Percentiles rank a stretch among this genome's conserved stretches.
Conservation (phyloP, 2,329 filamentous ascomycete species). For the Ustulina deusta region DNA sequence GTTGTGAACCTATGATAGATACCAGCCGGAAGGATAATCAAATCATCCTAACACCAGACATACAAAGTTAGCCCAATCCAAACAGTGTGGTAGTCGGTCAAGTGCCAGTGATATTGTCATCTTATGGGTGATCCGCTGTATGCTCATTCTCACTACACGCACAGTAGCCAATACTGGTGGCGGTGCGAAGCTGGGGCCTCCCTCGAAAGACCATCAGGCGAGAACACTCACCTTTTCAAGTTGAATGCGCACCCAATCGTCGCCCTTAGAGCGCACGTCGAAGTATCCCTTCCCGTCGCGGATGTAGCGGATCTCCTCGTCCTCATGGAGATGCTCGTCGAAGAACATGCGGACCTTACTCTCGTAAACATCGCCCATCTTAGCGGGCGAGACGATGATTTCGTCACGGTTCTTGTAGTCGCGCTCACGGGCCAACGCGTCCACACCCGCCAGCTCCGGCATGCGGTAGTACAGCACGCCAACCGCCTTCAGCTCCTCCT, state of each 20-base stretch:
- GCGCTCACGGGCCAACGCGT: conserved; percentile 78
- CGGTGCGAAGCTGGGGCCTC: not conserved
- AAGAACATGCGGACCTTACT: conserved; percentile 95
- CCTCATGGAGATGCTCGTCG: conserved; percentile 94
- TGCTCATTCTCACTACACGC: not conserved
- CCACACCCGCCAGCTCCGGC: conserved; percentile 73
- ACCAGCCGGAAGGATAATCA: conserved; percentile 92
- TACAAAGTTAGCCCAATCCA: conserved; percentile 10
- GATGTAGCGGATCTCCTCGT: conserved; percentile 98
- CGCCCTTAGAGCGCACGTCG: conserved; percentile 84
- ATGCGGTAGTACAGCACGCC: conserved; percentile 85
- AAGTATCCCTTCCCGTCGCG: conserved; percentile 90
- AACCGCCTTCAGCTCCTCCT: conserved; percentile 75
- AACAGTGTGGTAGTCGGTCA: not conserved
- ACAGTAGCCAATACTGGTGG: not conserved
- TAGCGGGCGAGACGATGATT: conserved; percentile 86
- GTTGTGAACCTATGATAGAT: conserved; percentile 99
- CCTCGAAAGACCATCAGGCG: not conserved
- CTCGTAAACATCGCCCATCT: conserved; percentile 90
- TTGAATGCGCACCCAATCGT: conserved; percentile 89
- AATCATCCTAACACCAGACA: conserved; percentile 67
- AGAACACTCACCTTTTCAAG: conserved; percentile 74
- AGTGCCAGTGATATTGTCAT: not conserved
- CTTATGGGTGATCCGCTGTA: not conserved
- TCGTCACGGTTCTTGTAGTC: conserved; percentile 96